A percentile compares a stretch with the other conserved stretches of the same genome.
Conservation (phyloP, 257 asterid species). For the Verbena officinalis region DNA sequence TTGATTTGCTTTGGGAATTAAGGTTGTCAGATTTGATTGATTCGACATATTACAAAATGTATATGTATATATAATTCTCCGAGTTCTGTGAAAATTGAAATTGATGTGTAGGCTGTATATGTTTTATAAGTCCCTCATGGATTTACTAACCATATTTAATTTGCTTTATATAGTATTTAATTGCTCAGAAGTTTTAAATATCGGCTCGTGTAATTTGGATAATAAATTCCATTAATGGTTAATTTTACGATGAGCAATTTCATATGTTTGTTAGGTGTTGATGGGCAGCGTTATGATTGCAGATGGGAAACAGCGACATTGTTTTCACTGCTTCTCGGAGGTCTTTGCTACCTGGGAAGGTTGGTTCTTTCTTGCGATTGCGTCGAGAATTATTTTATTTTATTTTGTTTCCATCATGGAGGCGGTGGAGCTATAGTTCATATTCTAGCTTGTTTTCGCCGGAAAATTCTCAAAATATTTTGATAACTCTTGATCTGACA, state of each 20-base stretch:
- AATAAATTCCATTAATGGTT: neutral
- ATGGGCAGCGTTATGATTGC: conserved; percentile 84
- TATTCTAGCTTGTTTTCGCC: neutral
- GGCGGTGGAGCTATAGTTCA: neutral
- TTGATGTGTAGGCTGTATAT: too few relatives aligned
- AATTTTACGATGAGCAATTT: conserved; percentile 39
- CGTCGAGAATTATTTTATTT: neutral
- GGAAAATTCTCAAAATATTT: neutral
- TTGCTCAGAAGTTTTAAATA: too few relatives aligned
- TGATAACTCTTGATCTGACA: conserved; percentile 6
- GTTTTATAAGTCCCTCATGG: too few relatives aligned
- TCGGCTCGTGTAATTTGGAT: conserved; percentile 4
- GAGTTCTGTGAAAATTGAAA: too few relatives aligned
- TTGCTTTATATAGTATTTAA: too few relatives aligned
- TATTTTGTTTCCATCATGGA: conserved; percentile 1
- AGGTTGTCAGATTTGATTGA: neutral
- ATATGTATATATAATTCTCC: too few relatives aligned
- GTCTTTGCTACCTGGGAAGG: conserved; percentile 92
- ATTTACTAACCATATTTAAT: too few relatives aligned
- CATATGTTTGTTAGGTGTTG: conserved; percentile 67
- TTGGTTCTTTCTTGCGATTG: conserved; percentile 25
- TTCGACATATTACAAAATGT: neutral
- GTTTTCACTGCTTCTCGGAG: conserved; percentile 81
- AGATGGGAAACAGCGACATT: conserved; percentile 93
- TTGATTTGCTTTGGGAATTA: conserved; percentile 1